phyloP scores from a whole-genome alignment of 2,329 filamentous ascomycete genomes.

The Harringtonia lauricola region DNA sequence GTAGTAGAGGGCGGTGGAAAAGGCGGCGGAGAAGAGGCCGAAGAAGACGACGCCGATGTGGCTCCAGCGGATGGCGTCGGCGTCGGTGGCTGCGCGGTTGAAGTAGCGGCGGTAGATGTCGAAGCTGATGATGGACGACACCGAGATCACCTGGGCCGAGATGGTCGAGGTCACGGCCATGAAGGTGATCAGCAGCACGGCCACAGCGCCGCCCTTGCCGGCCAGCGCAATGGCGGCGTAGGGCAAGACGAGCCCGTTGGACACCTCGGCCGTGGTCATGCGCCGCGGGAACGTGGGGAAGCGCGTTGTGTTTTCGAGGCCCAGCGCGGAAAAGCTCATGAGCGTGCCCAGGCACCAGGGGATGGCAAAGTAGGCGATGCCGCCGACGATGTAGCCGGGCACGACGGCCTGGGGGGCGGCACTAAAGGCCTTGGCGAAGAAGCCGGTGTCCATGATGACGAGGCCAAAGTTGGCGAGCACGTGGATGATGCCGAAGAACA shows the following conservation, averaged over 20 bases:
- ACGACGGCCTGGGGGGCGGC: slow-evolving; percentile 25
- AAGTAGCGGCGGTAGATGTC: slow-evolving; percentile 28
- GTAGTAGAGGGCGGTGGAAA: slow-evolving; percentile 24
- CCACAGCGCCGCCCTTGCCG: slow-evolving; percentile 20
- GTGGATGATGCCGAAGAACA: slow-evolving; percentile 31
- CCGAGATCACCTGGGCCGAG: slow-evolving; percentile 29
- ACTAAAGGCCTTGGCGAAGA: slow-evolving; percentile 39
- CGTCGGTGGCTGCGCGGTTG: slow-evolving; percentile 13
- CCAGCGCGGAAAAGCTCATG: slow-evolving; percentile 22
- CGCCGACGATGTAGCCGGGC: slow-evolving; percentile 21
- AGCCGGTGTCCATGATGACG: slow-evolving; percentile 39
- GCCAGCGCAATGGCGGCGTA: slow-evolving; percentile 22
- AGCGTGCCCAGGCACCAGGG: slow-evolving; percentile 24
- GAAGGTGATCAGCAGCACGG: slow-evolving; percentile 29
- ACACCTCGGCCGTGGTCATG: slow-evolving; percentile 16
- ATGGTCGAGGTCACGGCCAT: slow-evolving; percentile 34
- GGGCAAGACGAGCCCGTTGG: slow-evolving; percentile 20
- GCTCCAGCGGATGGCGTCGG: slow-evolving; percentile 19
- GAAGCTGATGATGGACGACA: slow-evolving; percentile 24
- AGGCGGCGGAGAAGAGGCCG: slow-evolving; percentile 20
- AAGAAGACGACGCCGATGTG: slow-evolving; percentile 22
- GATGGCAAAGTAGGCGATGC: slow-evolving; percentile 24
- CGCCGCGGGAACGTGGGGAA: slow-evolving; percentile 21
- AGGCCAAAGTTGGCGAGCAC: slow-evolving; percentile 37
- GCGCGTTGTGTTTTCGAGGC: slow-evolving; percentile 14